A percentile compares a stretch with the other conserved stretches of the same genome.
Conservation (phyloP, 1,284 basidiomycete genomes). For the Afroboletus lepidellus region DNA sequence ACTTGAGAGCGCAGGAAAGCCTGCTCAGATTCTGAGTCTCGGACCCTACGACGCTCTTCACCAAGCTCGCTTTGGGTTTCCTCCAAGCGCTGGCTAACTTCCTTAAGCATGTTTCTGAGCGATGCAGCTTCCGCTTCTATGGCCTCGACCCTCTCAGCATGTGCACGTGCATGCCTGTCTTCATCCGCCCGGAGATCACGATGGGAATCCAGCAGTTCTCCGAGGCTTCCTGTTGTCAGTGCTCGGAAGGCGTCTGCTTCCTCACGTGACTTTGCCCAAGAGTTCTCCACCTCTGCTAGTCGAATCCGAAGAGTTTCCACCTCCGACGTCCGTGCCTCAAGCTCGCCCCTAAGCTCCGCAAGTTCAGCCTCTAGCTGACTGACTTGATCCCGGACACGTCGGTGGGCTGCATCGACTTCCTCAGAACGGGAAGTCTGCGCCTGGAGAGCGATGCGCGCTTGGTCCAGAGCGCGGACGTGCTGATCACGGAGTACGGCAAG, state of each 20-base stretch:
- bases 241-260: slow-evolving; percentile 86
- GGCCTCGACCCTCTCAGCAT: slow-evolving; percentile 78
- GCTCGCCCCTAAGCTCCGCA: slow-evolving; percentile 72
- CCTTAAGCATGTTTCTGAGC: slow-evolving; percentile 75
- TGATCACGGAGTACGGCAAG: slow-evolving; percentile 70
- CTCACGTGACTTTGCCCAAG: slow-evolving; percentile 86
- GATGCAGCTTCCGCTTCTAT: slow-evolving; percentile 77
- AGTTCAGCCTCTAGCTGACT: slow-evolving; percentile 70
- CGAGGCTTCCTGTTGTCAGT: slow-evolving; percentile 80
- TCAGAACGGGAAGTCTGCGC: slow-evolving; percentile 76
- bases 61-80: slow-evolving; percentile 68
- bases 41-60: slow-evolving; percentile 66
- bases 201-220: slow-evolving; percentile 82
- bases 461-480: slow-evolving; percentile 84
- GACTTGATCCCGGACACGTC: slow-evolving; percentile 67
- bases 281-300: slow-evolving; percentile 76
- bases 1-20: slow-evolving; percentile 76
- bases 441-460: slow-evolving; percentile 77
- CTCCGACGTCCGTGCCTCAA: slow-evolving; percentile 73
- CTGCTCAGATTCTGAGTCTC: slow-evolving; percentile 71
- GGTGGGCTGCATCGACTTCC: slow-evolving; percentile 79
- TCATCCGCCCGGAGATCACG: slow-evolving; percentile 79
- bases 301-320: slow-evolving; percentile 65
- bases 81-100: slow-evolving; percentile 70
- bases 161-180: slow-evolving; percentile 67